Conservation (phyloP, 768 basidiomycete species). For the Termitomyces heimii region DNA sequence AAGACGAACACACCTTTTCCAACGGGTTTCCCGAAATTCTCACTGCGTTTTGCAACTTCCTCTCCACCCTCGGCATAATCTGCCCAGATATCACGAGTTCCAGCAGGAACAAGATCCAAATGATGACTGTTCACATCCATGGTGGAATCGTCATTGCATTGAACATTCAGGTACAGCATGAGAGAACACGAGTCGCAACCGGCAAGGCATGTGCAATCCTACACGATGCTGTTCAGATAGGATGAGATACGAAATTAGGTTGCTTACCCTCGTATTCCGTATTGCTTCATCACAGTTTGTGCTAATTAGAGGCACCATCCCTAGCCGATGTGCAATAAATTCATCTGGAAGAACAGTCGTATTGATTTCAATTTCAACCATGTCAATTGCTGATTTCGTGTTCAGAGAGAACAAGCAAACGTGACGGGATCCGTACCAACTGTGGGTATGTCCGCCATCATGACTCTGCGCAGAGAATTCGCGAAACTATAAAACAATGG, state of each 20-base stretch:
- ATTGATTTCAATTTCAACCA: constrained; percentile 89
- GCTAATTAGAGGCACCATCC: constrained; percentile 88
- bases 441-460: constrained; percentile 96
- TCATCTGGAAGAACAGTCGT: constrained; percentile 94
- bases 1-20: constrained; percentile 55
- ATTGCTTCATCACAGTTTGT: constrained; percentile 87
- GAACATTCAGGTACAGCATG: constrained; percentile 68
- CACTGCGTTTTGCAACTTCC: constrained; percentile 67
- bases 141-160: constrained; percentile 65
- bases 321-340: constrained; percentile 93
- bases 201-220: constrained; percentile 91
- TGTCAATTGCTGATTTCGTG: constrained; percentile 75
- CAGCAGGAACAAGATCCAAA: constrained; percentile 55
- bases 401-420: not conserved
- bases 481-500: constrained; percentile 58
- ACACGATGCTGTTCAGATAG: not conserved
- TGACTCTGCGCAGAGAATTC: constrained; percentile 87
- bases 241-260: not conserved
- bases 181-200: constrained; percentile 87
- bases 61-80: constrained; percentile 44
- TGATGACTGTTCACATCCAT: constrained; percentile 87
- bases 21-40: constrained; percentile 76
- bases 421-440: constrained; percentile 56
- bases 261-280: constrained; percentile 64
- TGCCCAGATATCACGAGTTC: constrained; percentile 16